Conservation (phyloP, 176 grass and related monocot genomes). For the Triticum timopheevii region DNA sequence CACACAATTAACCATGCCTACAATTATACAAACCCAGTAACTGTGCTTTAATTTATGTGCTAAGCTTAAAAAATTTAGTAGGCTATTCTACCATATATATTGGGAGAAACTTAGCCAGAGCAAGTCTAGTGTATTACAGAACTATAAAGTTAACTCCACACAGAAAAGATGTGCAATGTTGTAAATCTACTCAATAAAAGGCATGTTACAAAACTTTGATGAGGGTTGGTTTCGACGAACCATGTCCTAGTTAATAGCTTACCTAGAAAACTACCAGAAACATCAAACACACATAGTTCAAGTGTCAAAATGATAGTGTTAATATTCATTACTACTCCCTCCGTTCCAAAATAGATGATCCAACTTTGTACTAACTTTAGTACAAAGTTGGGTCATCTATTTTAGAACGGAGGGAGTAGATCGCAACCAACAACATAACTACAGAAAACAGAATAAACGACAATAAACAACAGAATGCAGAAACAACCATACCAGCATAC, state of each 20-base stretch:
- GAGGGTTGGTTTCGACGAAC: slow-evolving; percentile 1
- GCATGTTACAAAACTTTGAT: neutral
- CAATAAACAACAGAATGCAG: slow-evolving; percentile 12
- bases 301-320: neutral
- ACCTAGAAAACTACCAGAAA: neutral
- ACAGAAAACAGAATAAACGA: neutral
- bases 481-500: slow-evolving; percentile 30
- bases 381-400: no score
- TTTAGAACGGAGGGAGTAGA: neutral
- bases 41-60: neutral
- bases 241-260: neutral
- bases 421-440: slow-evolving; percentile 20
- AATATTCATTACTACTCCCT: neutral
- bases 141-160: slow-evolving; percentile 4
- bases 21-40: neutral
- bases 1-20: neutral
- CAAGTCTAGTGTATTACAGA: neutral
- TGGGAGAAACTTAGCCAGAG: neutral
- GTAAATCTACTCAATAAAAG: neutral
- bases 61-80: neutral
- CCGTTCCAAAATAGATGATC: no score
- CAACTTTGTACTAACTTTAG: no score
- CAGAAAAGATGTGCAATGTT: neutral
- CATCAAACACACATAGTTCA: neutral
- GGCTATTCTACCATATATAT: neutral